A percentile compares a stretch with the other conserved stretches of the same genome.
phyloP scores from a whole-genome alignment of 352 stramenopile species.

The Pythium angustatum region DNA sequence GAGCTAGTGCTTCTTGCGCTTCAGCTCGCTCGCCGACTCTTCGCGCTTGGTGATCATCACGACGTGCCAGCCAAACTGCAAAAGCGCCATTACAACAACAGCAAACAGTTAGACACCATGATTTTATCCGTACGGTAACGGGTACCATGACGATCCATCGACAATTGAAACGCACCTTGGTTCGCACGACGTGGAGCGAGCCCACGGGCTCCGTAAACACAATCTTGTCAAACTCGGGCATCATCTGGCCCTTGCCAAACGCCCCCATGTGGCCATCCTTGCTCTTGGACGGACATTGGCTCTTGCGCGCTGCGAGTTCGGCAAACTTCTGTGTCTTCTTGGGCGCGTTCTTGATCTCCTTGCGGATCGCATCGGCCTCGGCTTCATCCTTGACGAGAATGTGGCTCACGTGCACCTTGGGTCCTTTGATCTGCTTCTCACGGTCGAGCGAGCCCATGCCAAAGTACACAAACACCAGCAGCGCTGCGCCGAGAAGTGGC shows the following conservation, averaged over 20 bases:
- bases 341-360: conserved; percentile 55
- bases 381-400: conserved; percentile 62
- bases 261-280: conserved; percentile 66
- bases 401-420: conserved; percentile 54
- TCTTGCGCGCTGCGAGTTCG: conserved; percentile 51
- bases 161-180: conserved; percentile 41
- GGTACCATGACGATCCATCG: too few species aligned
- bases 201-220: conserved; percentile 61
- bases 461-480: conserved; percentile 28
- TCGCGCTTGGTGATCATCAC: conserved; percentile 69
- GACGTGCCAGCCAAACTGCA: conserved; percentile 76
- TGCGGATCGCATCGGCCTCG: conserved; percentile 53
- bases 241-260: conserved; percentile 75
- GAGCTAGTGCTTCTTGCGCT: conserved; percentile 33
- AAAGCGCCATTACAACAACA: neutral
- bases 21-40: conserved; percentile 41
- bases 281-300: conserved; percentile 58
- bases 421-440: conserved; percentile 27
- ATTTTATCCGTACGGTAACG: too few species aligned
- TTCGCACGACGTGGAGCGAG: conserved; percentile 61
- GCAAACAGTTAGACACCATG: too few species aligned
- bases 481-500: conserved; percentile 12
- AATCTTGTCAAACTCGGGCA: conserved; percentile 72
- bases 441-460: conserved; percentile 14
- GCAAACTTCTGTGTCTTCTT: conserved; percentile 54